Base-by-base conservation (phyloP, 495 filamentous ascomycete genomes). In the Daldinia vernicosa region DNA sequence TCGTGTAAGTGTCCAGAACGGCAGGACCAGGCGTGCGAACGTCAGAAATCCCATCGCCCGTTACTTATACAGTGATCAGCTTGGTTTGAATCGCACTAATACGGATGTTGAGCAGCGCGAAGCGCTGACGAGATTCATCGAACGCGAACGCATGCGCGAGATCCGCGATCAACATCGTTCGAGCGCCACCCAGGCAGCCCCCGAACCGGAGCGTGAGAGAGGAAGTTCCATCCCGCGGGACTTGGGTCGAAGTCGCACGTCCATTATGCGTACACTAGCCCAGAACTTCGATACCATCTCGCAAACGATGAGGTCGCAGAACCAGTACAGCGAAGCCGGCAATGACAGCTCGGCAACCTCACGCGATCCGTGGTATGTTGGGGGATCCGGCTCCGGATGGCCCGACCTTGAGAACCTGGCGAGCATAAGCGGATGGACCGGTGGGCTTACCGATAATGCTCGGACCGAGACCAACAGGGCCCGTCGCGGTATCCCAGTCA, bases 321-420 rank as follows among this genome's bases (percentile, higher is more conserved):
- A 68, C 6, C 35, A 60, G 37, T 45, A 39, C n/a, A 63, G 60
- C 45, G 71, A 63, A 8, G 24, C 24, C 4, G 53, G 32, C 11
- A 56, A 53, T 39, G 35, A 64, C 1, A 70, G 37, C 22, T 22
- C 57, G 37, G 14, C 43, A 19, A 40, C 39, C 24, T 67, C 69
- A 51, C 75, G 67, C 50, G 75, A 67, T 54, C 69, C 69, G 19
- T 67, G 63, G 60, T 56, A 58, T 40, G n/a, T n/a, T 4, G 63
- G 71, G 7, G 59, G 66, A 59, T 56, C 43, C 22, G 59, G 35
- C 1, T 52, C 78, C 70, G 68, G 78, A 17, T 80, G 79, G 79
- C 43, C 43, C 7, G 78, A 79, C 15, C 59, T 78, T 0, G 79
- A 81, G 33, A 59, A 74, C 12, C 61, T 81, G 14, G 80, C 80